These are phyloP conservation scores for Pisolithus thermaeus DNA, from an alignment of 1,284 basidiomycete species.

Conservation along the genomic window DNA sequence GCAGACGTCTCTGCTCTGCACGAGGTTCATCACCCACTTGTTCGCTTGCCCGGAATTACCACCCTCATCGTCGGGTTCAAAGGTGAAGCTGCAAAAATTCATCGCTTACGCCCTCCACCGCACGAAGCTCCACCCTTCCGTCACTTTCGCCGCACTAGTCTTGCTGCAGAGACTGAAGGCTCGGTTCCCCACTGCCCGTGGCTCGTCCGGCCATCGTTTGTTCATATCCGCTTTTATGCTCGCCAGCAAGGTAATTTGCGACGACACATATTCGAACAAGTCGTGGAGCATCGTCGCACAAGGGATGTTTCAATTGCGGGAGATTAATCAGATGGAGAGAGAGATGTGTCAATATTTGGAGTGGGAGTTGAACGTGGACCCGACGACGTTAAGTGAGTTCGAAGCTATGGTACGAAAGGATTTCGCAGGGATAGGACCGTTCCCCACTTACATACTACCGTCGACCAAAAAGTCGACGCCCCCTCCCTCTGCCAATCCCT, in stretches of 20 bases:
- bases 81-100: slow-evolving; percentile 69
- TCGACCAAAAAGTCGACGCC: slow-evolving; percentile 50
- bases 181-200: slow-evolving; percentile 86
- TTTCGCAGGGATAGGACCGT: slow-evolving; percentile 50
- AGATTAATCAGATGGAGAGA: slow-evolving; percentile 95
- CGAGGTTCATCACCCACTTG: slow-evolving; percentile 74
- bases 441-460: slow-evolving; percentile 54
- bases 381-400: slow-evolving; percentile 59
- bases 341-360: slow-evolving; percentile 92
- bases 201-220: slow-evolving; percentile 85
- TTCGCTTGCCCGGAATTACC: slow-evolving; percentile 70
- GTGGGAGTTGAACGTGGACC: slow-evolving; percentile 83
- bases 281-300: slow-evolving; percentile 94
- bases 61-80: slow-evolving; percentile 44
- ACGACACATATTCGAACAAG: slow-evolving; percentile 96
- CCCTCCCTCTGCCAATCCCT: slow-evolving; percentile 44
- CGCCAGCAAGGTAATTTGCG: slow-evolving; percentile 85
- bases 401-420: slow-evolving; percentile 57
- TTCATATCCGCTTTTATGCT: slow-evolving; percentile 96
- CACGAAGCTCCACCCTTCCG: slow-evolving; percentile 76
- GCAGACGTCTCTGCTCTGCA: slow-evolving; percentile 55
- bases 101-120: slow-evolving; percentile 89
- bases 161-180: slow-evolving; percentile 84
- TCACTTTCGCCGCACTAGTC: slow-evolving; percentile 83
- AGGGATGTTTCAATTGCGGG: slow-evolving; percentile 82